Evolutionary conservation across 495 filamentous ascomycete species (phyloP), one percentile per base, ranked within the genome.

Genomic region (Xylaria acuta): DNA sequence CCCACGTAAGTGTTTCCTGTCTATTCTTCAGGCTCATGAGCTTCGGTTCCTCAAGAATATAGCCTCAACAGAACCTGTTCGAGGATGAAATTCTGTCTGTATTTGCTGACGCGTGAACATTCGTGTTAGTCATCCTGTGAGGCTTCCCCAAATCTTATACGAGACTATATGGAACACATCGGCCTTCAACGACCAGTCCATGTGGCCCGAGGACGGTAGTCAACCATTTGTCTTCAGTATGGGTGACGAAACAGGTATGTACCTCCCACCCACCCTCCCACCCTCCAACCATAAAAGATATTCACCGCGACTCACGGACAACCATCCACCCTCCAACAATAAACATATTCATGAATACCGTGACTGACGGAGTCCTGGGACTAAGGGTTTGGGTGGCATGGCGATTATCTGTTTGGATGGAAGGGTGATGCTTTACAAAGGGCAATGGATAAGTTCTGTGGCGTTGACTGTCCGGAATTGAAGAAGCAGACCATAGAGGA

Each of bases 91-190:
- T 20, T 20, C 45, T 49, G 5, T 49, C 20, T 49, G 5, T 20
- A 20, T 49, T n/a, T 49, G 45, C 49, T 76, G 73, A 6, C 78
- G 76, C 14, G 79, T 77, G 2, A 72, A 73, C 27, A 80, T 77
- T 73, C 79, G 77, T 25, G 67, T 72, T 11, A 75, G 73, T 1
- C 79, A 79, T 59, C 78, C 78, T 0, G 76, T 79, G 5, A 59
- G 73, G 11, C 66, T 81, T 0, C 78, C 80, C 0, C 80, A 81
- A 67, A 74, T 80, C 27, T 76, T 81, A 70, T 77, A 77, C 34
- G 80, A 82, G 73, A 78, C 76, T 1, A 67, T 82, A 16, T 81
- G 78, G 78, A 75, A 81, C 47, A 82, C 80, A 1, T 65, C 69
- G n/a, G 53, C 38, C 9, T 82, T 81, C 62, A 82, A 80, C 67